A percentile compares a stretch with the other conserved stretches of the same genome.
phyloP scores from a whole-genome alignment of 352 stramenopile genomes.

The Phytophthora kernoviae region DNA sequence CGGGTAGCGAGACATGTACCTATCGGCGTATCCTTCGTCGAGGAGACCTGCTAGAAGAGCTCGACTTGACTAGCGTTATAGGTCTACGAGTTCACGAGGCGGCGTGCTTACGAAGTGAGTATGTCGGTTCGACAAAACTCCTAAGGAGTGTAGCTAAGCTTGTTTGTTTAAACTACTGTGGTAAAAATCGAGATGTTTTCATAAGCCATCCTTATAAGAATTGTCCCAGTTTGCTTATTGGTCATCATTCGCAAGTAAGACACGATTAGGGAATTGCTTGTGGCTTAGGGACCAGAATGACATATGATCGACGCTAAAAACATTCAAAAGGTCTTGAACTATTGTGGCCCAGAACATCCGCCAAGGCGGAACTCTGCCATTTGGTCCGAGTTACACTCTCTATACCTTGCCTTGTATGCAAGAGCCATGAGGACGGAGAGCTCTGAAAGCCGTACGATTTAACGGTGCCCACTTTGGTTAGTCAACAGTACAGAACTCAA shows the following conservation, averaged over 20 bases:
- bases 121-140: too few species aligned
- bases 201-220: not conserved
- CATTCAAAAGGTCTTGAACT: not conserved
- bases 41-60: too few species aligned
- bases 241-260: conserved; percentile 8
- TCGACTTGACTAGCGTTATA: too few species aligned
- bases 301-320: conserved; percentile 4
- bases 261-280: conserved; percentile 24
- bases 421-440: conserved; percentile 19
- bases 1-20: too few species aligned
- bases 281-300: conserved; percentile 31
- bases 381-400: conserved; percentile 23
- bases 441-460: not conserved
- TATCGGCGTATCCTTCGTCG: too few species aligned
- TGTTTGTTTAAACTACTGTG: too few species aligned
- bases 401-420: conserved; percentile 16
- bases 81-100: too few species aligned
- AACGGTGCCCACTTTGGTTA: conserved; percentile 2
- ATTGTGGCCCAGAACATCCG: conserved; percentile 20
- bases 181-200: too few species aligned
- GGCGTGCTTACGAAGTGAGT: too few species aligned
- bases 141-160: too few species aligned
- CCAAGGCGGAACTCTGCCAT: conserved; percentile 19
- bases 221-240: not conserved
- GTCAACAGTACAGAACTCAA: conserved; percentile 25